A percentile compares a stretch with the other conserved stretches of the same genome.
These are phyloP conservation scores for Alternaria panax DNA, from an alignment of 2,329 filamentous ascomycete species.

Conservation along the genomic window DNA sequence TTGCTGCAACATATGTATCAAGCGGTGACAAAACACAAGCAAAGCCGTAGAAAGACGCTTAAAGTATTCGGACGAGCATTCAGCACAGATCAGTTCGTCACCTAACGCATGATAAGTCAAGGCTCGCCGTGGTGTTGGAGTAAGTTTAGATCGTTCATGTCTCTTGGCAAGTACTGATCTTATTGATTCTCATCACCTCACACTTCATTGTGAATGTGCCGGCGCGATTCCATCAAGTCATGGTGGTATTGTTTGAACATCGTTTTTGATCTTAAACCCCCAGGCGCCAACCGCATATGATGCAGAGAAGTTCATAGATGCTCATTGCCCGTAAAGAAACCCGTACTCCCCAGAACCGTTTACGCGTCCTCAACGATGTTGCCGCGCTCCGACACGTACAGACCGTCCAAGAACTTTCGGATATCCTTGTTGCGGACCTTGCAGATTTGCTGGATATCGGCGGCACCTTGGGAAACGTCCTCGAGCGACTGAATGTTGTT, in stretches of 20 bases:
- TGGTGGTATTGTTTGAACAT: slow-evolving; percentile 49
- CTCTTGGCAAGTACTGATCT: slow-evolving; percentile 11
- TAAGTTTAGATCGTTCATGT: slow-evolving; percentile 10
- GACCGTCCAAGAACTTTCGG: slow-evolving; percentile 98
- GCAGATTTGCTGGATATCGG: slow-evolving; percentile 99
- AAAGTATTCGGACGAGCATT: not conserved
- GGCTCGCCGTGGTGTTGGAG: slow-evolving; percentile 5
- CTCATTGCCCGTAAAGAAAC: slow-evolving; percentile 53
- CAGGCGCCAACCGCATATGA: slow-evolving; percentile 50
- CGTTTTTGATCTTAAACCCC: slow-evolving; percentile 50
- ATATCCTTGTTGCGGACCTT: slow-evolving; percentile 99
- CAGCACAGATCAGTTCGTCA: slow-evolving; percentile 1
- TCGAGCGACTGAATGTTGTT: slow-evolving; percentile 70
- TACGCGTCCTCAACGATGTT: slow-evolving; percentile 78
- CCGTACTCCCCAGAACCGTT: slow-evolving; percentile 43
- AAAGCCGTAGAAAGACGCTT: too few relatives aligned
- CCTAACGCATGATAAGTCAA: not conserved
- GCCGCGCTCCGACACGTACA: slow-evolving; percentile 99
- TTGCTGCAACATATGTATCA: not conserved
- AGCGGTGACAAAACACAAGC: not conserved
- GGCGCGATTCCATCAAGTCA: slow-evolving; percentile 32
- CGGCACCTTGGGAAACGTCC: slow-evolving; percentile 95
- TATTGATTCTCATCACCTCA: slow-evolving; percentile 14
- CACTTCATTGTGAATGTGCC: slow-evolving; percentile 12
- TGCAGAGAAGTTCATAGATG: slow-evolving; percentile 52